These are phyloP conservation scores for Solanum bulbocastanum DNA, from an alignment of 257 asterid species.

Conservation along the genomic window DNA sequence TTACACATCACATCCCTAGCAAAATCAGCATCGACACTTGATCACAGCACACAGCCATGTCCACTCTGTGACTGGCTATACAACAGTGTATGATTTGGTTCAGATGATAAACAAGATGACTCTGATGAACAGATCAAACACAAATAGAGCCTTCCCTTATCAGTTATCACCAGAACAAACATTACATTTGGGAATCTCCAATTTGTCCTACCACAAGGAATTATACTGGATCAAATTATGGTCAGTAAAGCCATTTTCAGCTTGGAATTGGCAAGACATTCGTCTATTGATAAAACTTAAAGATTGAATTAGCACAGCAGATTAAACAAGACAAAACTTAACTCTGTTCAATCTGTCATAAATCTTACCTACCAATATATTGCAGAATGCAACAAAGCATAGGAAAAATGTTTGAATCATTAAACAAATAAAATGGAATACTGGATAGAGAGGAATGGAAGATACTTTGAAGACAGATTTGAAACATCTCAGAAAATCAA, in stretches of 20 bases:
- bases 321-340: neutral
- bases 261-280: neutral
- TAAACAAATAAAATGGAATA: neutral
- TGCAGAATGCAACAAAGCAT: neutral
- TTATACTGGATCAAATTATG: neutral
- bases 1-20: neutral
- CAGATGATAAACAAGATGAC: neutral
- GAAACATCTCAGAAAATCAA: neutral
- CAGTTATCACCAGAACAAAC: neutral
- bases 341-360: neutral
- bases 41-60: neutral
- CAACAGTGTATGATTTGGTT: neutral
- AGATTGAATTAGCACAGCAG: neutral
- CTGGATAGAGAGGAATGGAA: neutral
- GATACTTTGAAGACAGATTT: neutral
- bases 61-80: neutral
- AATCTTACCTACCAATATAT: neutral
- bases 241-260: neutral
- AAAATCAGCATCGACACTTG: neutral
- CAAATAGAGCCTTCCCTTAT: neutral
- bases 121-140: neutral
- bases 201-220: neutral
- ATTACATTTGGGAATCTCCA: neutral
- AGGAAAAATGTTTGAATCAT: neutral
- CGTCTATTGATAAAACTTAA: neutral